Base-by-base conservation (phyloP, 805 yeast species). In the Candida dajiaensis region DNA sequence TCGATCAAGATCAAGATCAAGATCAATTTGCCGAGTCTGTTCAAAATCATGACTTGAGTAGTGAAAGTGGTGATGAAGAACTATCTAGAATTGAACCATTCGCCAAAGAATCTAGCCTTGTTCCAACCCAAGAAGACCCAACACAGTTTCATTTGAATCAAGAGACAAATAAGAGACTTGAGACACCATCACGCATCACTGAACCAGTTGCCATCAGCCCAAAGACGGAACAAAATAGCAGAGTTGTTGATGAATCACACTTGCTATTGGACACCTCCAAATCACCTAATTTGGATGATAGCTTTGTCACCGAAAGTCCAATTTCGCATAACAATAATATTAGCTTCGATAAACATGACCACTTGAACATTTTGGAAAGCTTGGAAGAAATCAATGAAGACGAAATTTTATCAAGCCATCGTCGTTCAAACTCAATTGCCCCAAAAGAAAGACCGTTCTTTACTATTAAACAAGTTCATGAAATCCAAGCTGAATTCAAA, bases 131-230 rank as follows among this genome's bases (percentile, higher is more conserved):
- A 33, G 20, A 36, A 15, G 51, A 52, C n/a, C 41, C n/a, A 15
- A 12, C 28, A 15, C 36, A 13, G 28, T 37, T 33, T 13, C 20
- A 15, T 18, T 19, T 20, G 21, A 36, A 19, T 9, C 15, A 4
- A 10, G 23, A 36, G 3, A 8, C 16, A 5, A 20, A 3, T 10
- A 8, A n/a, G 21, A 22, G 23, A 19, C 38, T 40, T 4, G 22
- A 36, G 6, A 63, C 67, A 0, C 69, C 69, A 9, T 47, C 59
- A 7, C 55, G 67, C 13, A 43, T 57, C 6, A 62, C 68, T 8
- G 64, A 65, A 44, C 58, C 69, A 4, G 56, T 56, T 22, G 63
- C 68, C 4, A 46, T 52, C 7, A 57, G 62, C 37, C 68, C 67
- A 20, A 49, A 51, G 7, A 58, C 62, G 20, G 69, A 62, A 37